Conservation (phyloP, 176 grass and related monocot genomes). For the Ensete ventricosum region DNA sequence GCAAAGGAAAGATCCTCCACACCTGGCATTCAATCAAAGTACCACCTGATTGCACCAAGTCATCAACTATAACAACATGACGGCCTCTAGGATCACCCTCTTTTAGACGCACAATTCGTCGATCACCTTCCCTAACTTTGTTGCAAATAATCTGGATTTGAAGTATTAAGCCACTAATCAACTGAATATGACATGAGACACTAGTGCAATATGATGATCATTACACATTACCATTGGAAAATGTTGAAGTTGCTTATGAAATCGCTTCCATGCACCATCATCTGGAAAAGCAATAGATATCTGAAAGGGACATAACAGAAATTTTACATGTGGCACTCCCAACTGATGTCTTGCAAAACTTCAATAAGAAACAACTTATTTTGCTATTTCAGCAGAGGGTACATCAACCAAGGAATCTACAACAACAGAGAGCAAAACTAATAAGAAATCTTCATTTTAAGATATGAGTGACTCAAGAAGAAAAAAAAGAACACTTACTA, state of each 20-base stretch:
- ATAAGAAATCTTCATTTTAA: not conserved
- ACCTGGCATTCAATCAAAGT: constrained; percentile 93
- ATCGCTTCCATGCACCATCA: constrained; percentile 96
- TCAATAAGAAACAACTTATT: not conserved
- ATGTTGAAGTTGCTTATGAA: constrained; percentile 65
- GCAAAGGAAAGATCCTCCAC: not conserved
- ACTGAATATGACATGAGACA: not conserved
- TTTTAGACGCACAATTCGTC: constrained; percentile 65
- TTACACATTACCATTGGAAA: constrained; percentile 56
- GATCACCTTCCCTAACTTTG: constrained; percentile 78
- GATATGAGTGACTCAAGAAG: not conserved
- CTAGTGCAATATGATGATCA: constrained; percentile 3
- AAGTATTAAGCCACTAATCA: not conserved
- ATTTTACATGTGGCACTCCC: not conserved
- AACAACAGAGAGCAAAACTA: not conserved
- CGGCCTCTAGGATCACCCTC: constrained; percentile 66
- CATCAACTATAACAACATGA: constrained; percentile 94
- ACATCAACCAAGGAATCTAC: not conserved
- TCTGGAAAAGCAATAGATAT: constrained; percentile 92
- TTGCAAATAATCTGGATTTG: constrained; percentile 55
- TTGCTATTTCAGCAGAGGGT: not conserved
- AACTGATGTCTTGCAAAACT: not conserved
- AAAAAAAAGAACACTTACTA: not conserved
- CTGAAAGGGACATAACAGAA: constrained; percentile 27
- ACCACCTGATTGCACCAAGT: constrained; percentile 87